A percentile compares a stretch with the other conserved stretches of the same genome.
These are phyloP conservation scores for Podospora bellae-mahoneyi DNA, from an alignment of 495 filamentous ascomycete genomes.

Conservation along the genomic window DNA sequence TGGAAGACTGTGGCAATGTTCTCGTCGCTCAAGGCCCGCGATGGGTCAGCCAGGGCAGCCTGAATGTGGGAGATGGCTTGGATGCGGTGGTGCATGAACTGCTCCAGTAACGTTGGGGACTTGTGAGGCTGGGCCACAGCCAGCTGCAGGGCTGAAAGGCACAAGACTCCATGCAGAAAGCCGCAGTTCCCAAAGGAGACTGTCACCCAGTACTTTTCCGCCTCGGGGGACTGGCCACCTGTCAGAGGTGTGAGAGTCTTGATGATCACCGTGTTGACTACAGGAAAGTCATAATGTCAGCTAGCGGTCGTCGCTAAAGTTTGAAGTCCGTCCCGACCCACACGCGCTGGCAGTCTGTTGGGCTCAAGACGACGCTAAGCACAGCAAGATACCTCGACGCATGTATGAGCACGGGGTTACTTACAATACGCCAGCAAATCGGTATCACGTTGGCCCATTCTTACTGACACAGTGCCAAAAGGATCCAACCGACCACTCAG, in stretches of 20 bases:
- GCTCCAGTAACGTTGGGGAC: conserved; percentile 8
- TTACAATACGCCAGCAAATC: conserved; percentile 19
- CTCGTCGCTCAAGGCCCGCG: conserved; percentile 15
- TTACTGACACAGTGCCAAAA: conserved; percentile 4
- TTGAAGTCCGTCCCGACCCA: too few species aligned
- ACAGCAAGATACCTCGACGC: too few species aligned
- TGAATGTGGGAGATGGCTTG: conserved; percentile 20
- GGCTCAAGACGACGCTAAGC: too few species aligned
- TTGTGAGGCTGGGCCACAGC: conserved; percentile 11
- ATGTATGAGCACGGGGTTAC: not conserved
- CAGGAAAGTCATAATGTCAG: not conserved
- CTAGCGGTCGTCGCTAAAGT: not conserved
- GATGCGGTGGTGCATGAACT: conserved; percentile 24
- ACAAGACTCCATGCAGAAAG: conserved; percentile 17
- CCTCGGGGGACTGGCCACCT: conserved; percentile 1
- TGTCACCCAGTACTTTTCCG: conserved; percentile 16
- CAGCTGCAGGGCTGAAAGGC: conserved; percentile 20
- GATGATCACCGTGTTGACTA: conserved; percentile 13
- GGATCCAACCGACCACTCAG: conserved; percentile 13
- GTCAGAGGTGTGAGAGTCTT: conserved; percentile 13
- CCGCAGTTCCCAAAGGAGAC: conserved; percentile 16
- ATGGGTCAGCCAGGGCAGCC: conserved; percentile 3
- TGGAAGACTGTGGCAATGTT: conserved; percentile 19
- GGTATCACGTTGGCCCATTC: conserved; percentile 3
- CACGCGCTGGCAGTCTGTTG: too few species aligned